These are phyloP conservation scores for Russula vinacea DNA, from an alignment of 768 basidiomycete genomes.

Conservation along the genomic window DNA sequence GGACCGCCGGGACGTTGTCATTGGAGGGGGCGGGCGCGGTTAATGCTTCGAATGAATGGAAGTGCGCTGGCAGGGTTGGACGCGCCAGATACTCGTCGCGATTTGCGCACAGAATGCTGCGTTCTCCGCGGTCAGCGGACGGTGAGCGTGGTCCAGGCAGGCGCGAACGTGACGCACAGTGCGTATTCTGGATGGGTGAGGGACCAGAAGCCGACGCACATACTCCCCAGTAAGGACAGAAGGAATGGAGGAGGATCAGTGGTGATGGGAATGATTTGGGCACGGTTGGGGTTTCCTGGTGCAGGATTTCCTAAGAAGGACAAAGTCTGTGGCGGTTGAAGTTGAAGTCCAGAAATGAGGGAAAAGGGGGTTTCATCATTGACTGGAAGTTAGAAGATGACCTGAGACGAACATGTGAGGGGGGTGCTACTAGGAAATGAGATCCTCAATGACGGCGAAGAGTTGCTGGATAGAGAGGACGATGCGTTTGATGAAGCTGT, in stretches of 20 bases:
- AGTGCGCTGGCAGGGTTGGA: constrained; percentile 62
- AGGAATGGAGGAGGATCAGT: constrained; percentile 26
- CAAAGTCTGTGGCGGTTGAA: constrained; percentile 14
- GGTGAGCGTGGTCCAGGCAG: constrained; percentile 1
- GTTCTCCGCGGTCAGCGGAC: constrained; percentile 17
- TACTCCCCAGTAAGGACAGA: constrained; percentile 5
- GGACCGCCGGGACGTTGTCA: constrained; percentile 21
- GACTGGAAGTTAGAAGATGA: constrained; percentile 18
- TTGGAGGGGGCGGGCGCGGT: neutral
- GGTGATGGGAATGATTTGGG: constrained; percentile 18
- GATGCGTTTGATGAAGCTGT: constrained; percentile 4
- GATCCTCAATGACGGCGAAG: constrained; percentile 13
- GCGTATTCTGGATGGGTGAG: constrained; percentile 74
- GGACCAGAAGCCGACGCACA: constrained; percentile 81
- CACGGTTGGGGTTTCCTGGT: neutral
- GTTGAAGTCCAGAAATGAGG: neutral
- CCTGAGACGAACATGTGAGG: constrained; percentile 14
- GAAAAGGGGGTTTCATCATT: constrained; percentile 1
- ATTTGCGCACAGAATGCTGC: constrained; percentile 70
- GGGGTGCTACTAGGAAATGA: neutral
- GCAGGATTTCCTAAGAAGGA: constrained; percentile 18
- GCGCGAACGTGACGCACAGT: constrained; percentile 51
- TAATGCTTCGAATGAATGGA: constrained; percentile 55
- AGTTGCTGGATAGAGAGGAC: neutral
- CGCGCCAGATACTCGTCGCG: constrained; percentile 71